Percentiles rank a stretch among this genome's conserved stretches.
These are phyloP conservation scores for Coemansia sp. DNA, from an alignment of 192 early-diverging fungal genomes.

Conservation along the genomic window DNA sequence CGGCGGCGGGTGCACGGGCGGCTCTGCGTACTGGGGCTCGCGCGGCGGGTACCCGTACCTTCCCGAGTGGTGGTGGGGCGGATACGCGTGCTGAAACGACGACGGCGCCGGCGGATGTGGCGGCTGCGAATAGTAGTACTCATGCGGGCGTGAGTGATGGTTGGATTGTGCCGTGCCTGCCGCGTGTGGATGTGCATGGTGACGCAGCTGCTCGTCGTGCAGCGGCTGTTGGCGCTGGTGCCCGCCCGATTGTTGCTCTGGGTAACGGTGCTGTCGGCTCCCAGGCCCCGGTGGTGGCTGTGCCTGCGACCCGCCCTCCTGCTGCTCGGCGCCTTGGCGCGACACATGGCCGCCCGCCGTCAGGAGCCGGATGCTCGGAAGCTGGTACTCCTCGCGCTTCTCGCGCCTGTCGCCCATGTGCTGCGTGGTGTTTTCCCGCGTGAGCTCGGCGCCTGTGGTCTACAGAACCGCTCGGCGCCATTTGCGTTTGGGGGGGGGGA, in stretches of 20 bases:
- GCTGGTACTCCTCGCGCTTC: conserved; percentile 19
- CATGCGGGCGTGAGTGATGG: conserved; percentile 2
- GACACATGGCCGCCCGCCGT: conserved; percentile 11
- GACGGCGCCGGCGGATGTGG: not conserved
- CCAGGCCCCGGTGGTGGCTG: conserved; percentile 1
- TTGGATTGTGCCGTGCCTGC: conserved; percentile 9
- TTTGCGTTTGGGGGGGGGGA: too few relatives aligned
- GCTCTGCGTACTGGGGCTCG: not conserved
- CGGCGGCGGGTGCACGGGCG: not conserved
- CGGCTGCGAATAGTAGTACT: not conserved
- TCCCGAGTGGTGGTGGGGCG: not conserved
- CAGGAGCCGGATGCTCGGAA: conserved; percentile 35
- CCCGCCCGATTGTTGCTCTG: not conserved
- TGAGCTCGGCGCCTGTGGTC: too few relatives aligned
- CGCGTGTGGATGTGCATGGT: conserved; percentile 2
- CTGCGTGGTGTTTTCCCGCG: too few relatives aligned
- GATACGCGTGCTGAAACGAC: not conserved
- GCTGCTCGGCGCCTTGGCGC: not conserved
- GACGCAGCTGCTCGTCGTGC: not conserved
- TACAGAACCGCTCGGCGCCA: too few relatives aligned
- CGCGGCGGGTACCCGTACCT: not conserved
- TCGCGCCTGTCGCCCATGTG: conserved; percentile 25
- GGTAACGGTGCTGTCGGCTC: not conserved
- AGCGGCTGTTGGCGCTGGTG: not conserved
- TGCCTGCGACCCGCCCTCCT: not conserved